A percentile compares a stretch with the other conserved stretches of the same genome.
Conservation (phyloP, 2,329 filamentous ascomycete genomes). For the Colletotrichum sp. region DNA sequence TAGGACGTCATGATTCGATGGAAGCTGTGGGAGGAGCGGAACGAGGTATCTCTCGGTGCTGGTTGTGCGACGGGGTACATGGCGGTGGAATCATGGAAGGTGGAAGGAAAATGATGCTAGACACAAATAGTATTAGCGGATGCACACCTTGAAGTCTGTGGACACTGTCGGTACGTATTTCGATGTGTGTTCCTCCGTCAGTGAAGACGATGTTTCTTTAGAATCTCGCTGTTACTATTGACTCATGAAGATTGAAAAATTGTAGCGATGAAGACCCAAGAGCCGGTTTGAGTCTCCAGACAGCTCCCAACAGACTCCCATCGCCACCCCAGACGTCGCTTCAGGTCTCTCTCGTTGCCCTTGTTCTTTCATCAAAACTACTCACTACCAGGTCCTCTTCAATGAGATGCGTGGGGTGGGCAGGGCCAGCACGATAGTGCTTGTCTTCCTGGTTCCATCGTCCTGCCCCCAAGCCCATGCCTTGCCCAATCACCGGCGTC, state of each 20-base stretch:
- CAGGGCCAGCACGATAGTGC: neutral
- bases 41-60: neutral
- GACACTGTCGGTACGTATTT: neutral
- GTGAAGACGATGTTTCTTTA: neutral
- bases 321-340: neutral
- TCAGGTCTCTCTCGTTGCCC: neutral
- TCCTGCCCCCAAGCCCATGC: neutral
- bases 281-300: neutral
- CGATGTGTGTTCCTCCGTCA: neutral
- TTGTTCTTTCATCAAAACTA: neutral
- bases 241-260: neutral
- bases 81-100: neutral
- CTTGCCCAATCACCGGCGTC: neutral
- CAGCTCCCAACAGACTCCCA: neutral
- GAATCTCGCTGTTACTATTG: neutral
- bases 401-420: neutral
- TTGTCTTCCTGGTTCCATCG: neutral
- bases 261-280: neutral
- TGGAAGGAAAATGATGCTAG: neutral
- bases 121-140: neutral
- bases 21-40: neutral
- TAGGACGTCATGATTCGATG: conserved; percentile 15
- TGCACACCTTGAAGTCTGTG: neutral
- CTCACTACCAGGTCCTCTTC: neutral
- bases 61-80: neutral